These are phyloP conservation scores for Stephania cephalantha DNA, from an alignment of 164 flowering plant genomes.

Conservation along the genomic window DNA sequence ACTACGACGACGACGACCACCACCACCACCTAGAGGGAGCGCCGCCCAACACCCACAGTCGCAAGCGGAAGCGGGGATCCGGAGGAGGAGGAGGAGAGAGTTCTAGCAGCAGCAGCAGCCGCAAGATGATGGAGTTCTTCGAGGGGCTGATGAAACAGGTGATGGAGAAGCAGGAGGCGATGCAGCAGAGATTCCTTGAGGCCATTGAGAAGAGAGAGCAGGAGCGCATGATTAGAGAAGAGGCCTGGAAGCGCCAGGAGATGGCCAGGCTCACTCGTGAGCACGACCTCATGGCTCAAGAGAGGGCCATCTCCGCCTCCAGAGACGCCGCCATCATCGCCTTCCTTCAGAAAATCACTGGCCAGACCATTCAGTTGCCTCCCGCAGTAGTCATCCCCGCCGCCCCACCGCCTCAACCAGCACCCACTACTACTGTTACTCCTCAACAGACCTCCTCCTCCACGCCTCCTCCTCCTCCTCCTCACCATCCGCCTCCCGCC, in stretches of 20 bases:
- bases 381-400: conserved; percentile 6
- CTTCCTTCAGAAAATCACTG: conserved; percentile 59
- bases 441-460: conserved; percentile 9
- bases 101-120: conserved; percentile 11
- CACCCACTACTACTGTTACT: not conserved
- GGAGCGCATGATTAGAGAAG: conserved; percentile 62
- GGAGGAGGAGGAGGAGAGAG: conserved; percentile 1
- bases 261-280: conserved; percentile 46
- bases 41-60: conserved; percentile 17
- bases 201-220: conserved; percentile 69
- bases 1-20: conserved; percentile 14
- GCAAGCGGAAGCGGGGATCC: conserved; percentile 35
- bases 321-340: conserved; percentile 60
- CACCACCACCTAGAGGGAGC: conserved; percentile 12
- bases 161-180: conserved; percentile 63
- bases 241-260: conserved; percentile 73
- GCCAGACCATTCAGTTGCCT: conserved; percentile 37
- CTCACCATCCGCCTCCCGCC: conserved; percentile 4
- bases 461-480: conserved; percentile 15
- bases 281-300: conserved; percentile 59
- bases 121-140: conserved; percentile 47
- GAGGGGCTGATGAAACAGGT: conserved; percentile 62
- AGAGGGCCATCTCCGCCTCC: conserved; percentile 55
- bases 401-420: conserved; percentile 14
- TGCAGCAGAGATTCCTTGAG: conserved; percentile 61